phyloP scores from a whole-genome alignment of 495 filamentous ascomycete genomes.

The Neurospora tetrasperma region DNA sequence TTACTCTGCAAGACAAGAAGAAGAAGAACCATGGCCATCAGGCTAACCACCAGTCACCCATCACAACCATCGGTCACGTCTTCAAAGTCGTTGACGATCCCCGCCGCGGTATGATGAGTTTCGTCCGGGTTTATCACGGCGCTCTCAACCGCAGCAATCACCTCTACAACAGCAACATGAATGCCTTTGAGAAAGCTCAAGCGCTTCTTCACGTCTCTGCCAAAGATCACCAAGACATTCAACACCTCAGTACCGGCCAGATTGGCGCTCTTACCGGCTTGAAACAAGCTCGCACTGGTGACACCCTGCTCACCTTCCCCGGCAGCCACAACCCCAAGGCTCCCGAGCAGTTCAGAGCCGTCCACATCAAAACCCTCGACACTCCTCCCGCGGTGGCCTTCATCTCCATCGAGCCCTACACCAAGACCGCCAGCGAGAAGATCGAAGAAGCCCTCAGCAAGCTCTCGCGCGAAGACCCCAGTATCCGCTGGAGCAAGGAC shows the following conservation, averaged over 20 bases:
- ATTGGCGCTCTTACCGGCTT: slow-evolving; percentile 94
- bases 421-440: slow-evolving; percentile 63
- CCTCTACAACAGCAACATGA: slow-evolving; percentile 82
- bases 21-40: slow-evolving; percentile 31
- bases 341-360: slow-evolving; percentile 55
- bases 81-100: slow-evolving; percentile 96
- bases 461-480: slow-evolving; percentile 86
- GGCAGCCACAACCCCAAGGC: slow-evolving; percentile 28
- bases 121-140: slow-evolving; percentile 86
- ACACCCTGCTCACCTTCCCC: slow-evolving; percentile 72
- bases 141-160: slow-evolving; percentile 58
- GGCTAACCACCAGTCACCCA: slow-evolving; percentile 30
- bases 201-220: slow-evolving; percentile 87
- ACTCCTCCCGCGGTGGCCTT: slow-evolving; percentile 95
- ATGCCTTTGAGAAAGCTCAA: slow-evolving; percentile 69
- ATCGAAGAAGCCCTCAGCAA: slow-evolving; percentile 65
- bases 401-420: slow-evolving; percentile 79
- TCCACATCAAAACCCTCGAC: slow-evolving; percentile 81
- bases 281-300: slow-evolving; percentile 82
- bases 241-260: slow-evolving; percentile 69
- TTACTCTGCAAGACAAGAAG: slow-evolving; percentile 41
- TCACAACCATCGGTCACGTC: slow-evolving; percentile 73
- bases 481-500: slow-evolving; percentile 73
- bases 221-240: slow-evolving; percentile 74
- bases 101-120: slow-evolving; percentile 79